Evolutionary conservation across 331 rosid genomes (phyloP).

Genomic region (Pyrus hybrid): DNA sequence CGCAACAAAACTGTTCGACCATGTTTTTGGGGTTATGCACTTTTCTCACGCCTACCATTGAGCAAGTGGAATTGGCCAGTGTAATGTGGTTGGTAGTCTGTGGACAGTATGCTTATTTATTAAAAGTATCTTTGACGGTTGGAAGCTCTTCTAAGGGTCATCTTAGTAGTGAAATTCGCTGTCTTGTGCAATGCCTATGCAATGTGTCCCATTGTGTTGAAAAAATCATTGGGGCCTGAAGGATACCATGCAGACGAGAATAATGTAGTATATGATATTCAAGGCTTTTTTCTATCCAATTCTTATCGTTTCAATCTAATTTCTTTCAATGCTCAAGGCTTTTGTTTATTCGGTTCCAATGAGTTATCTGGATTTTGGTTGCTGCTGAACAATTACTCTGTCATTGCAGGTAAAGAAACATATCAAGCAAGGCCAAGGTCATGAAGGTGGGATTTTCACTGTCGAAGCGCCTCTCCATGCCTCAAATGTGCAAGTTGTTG

Average conservation of each 20-base stretch:
- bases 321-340: not conserved
- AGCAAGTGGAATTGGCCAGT: not conserved
- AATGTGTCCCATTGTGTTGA: not conserved
- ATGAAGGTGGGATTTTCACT: constrained; percentile 84
- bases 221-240: not conserved
- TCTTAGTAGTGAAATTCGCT: not conserved
- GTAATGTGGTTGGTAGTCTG: not conserved
- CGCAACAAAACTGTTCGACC: not conserved
- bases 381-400: not conserved
- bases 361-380: not conserved
- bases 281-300: not conserved
- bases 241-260: not conserved
- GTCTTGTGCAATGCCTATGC: not conserved
- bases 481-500: constrained; percentile 81
- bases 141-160: not conserved
- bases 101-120: not conserved
- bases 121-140: not conserved
- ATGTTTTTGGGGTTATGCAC: not conserved
- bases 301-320: too few species aligned
- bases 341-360: not conserved
- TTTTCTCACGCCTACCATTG: not conserved
- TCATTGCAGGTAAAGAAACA: constrained; percentile 74
- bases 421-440: constrained; percentile 92
- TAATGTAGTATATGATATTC: not conserved
- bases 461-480: constrained; percentile 89